Evolutionary conservation across 305 asterid species (phyloP), one percentile per base, ranked within the genome.

Genomic region (Withania somnifera): DNA sequence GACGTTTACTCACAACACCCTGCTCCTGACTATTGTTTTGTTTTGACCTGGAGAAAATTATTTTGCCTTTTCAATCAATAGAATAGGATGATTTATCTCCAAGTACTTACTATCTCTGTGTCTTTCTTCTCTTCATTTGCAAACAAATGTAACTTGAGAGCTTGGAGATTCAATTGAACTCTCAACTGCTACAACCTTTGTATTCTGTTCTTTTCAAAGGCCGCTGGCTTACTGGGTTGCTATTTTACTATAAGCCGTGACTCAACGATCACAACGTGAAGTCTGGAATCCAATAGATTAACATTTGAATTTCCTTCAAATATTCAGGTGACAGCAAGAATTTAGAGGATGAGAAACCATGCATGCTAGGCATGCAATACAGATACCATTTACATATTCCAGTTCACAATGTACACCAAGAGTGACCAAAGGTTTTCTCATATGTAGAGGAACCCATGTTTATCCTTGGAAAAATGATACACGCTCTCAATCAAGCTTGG

Each of bases 381-480:
- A 47, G 28, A 75, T 75, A 28, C 80, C 80, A 75, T 50, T 14
- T 24, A 24, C 15, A 22, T 24, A 24, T 45, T 75, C 15, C 58
- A 75, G 80, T 75, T 24, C 57, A 50, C 79, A 50, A 47, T 75
- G 79, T 47, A 50, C 79, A 75, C 17, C 17, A 50, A 17, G 45
- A 47, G 42, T 75, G 61, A 50, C 98, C 98, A 69, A 95, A 95
- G 67, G 98, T 93, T 86, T 95, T 92, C 91, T 95, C 98, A 93
- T 97, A 95, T 89, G 87, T 95, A 95, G 54, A 95, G 90, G 89
- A 95, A 95, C 75, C 98, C 98, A 84, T 93, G 98, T 42, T 90
- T 91, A 14, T 93, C 97, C 90, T 91, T 93, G 84, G 47, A 90
- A 2, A 95, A 90, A 53, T 92, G 88, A 61, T 93, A 95, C 50